Percentiles rank a stretch among this genome's conserved stretches.
These are phyloP conservation scores for Asterionellopsis glacialis DNA, from an alignment of 108 stramenopile genomes.

Conservation along the genomic window DNA sequence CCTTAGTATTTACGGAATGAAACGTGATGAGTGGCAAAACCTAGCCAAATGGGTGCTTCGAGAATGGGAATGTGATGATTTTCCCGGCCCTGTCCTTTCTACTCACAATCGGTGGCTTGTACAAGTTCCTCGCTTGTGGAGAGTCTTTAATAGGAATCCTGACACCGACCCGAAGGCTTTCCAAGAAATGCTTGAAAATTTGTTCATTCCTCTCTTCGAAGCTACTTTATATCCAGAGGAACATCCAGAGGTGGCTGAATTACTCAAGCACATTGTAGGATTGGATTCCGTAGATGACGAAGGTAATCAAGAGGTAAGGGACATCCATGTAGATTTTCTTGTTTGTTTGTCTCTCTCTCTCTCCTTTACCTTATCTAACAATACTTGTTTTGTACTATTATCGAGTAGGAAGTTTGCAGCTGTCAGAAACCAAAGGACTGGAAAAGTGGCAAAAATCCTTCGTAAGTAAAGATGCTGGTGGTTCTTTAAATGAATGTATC, in stretches of 20 bases:
- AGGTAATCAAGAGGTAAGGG: slow-evolving; percentile 68
- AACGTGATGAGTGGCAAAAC: slow-evolving; percentile 88
- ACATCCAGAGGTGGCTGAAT: slow-evolving; percentile 92
- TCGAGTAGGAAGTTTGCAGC: slow-evolving; percentile 47
- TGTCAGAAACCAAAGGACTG: slow-evolving; percentile 72
- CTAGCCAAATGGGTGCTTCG: slow-evolving; percentile 79
- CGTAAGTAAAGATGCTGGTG: slow-evolving; percentile 8
- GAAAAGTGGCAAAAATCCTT: slow-evolving; percentile 79
- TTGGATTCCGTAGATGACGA: slow-evolving; percentile 99
- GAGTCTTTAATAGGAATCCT: slow-evolving; percentile 83
- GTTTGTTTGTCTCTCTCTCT: not conserved
- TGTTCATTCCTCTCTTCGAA: slow-evolving; percentile 96
- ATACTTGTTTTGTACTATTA: too few relatives aligned
- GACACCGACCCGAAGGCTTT: slow-evolving; percentile 51
- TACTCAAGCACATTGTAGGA: slow-evolving; percentile 92
- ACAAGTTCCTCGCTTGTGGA: slow-evolving; percentile 95
- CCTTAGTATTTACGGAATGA: slow-evolving; percentile 96
- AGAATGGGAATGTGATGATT: slow-evolving; percentile 65
- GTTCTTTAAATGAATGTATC: too few relatives aligned
- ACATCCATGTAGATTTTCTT: not conserved
- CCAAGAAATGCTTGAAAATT: slow-evolving; percentile 92
- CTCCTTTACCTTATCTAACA: not conserved
- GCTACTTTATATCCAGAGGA: slow-evolving; percentile 91
- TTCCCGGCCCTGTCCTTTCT: slow-evolving; percentile 81
- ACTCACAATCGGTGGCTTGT: slow-evolving; percentile 98